A percentile compares a stretch with the other conserved stretches of the same genome.
Evolutionary conservation across 2,329 filamentous ascomycete genomes (phyloP).

Genomic region (Sporothrix mexicana): DNA sequence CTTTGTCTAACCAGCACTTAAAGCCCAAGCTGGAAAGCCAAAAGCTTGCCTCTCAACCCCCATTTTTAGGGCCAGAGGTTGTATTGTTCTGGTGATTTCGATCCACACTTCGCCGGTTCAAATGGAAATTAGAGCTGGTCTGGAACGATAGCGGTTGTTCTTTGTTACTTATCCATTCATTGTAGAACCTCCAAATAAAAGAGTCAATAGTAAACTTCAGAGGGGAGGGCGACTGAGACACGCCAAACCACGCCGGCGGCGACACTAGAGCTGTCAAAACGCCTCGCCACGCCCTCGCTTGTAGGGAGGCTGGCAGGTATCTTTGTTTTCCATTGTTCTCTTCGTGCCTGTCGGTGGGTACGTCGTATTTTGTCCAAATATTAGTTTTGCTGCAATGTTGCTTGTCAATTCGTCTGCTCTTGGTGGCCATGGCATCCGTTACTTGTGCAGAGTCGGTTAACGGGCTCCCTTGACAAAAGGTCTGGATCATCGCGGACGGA

Average conservation of each 20-base stretch:
- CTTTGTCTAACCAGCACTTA: background rate
- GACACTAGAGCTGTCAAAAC: constrained; percentile 18
- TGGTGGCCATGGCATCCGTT: background rate
- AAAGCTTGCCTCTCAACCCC: background rate
- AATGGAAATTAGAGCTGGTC: constrained; percentile 3
- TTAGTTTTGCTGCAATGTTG: background rate
- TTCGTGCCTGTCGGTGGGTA: background rate
- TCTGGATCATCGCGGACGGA: background rate
- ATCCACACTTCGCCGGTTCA: background rate
- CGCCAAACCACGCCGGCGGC: constrained; percentile 6
- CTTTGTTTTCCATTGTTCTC: background rate
- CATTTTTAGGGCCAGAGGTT: constrained; percentile 6
- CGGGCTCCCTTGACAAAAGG: background rate
- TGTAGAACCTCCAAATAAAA: background rate
- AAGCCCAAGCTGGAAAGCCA: background rate
- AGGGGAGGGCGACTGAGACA: constrained; percentile 17
- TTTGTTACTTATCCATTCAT: constrained; percentile 11
- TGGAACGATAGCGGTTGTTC: constrained; percentile 1
- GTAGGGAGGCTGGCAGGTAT: background rate
- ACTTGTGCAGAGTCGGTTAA: background rate
- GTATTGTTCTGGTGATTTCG: background rate
- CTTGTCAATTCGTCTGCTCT: background rate
- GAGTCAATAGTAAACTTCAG: background rate
- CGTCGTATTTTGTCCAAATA: background rate
- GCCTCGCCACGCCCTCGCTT: background rate